These are phyloP conservation scores for Oryza rufipogon DNA, from an alignment of 176 grass and related monocot species.

Conservation along the genomic window DNA sequence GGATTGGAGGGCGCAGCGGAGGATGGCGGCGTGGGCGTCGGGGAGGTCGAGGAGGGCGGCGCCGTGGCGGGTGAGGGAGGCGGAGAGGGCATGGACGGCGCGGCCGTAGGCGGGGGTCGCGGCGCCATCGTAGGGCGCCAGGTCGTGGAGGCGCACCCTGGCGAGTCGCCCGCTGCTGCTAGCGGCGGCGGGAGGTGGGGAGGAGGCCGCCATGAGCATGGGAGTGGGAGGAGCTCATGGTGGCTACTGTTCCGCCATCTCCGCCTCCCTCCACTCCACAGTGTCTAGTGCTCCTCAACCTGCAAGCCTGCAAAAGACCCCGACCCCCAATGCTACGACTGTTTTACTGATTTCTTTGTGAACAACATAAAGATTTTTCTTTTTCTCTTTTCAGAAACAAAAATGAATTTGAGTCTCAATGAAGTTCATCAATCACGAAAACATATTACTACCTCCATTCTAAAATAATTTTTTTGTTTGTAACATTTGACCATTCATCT, in stretches of 20 bases:
- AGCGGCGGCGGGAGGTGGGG: background rate
- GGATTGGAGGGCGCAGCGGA: slow-evolving; percentile 77
- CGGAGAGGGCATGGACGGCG: slow-evolving; percentile 53
- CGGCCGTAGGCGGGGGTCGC: slow-evolving; percentile 28
- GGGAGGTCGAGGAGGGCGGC: slow-evolving; percentile 67
- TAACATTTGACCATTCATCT: too few species aligned
- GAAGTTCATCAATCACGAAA: too few species aligned
- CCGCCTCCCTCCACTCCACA: too few species aligned
- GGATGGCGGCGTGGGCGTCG: slow-evolving; percentile 50
- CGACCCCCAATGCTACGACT: too few species aligned
- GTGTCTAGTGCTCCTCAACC: too few species aligned
- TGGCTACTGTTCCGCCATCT: slow-evolving; percentile 16
- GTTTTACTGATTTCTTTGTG: too few species aligned
- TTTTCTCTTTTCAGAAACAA: too few species aligned
- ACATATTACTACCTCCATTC: too few species aligned
- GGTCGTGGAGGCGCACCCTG: slow-evolving; percentile 65
- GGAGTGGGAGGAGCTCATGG: background rate
- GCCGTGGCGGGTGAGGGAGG: slow-evolving; percentile 64
- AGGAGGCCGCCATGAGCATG: slow-evolving; percentile 23
- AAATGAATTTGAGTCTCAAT: too few species aligned
- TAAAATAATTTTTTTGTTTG: too few species aligned
- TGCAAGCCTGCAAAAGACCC: too few species aligned
- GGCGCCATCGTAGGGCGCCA: slow-evolving; percentile 62
- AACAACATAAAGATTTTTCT: too few species aligned
- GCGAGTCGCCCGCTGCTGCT: background rate